Conservation (phyloP, 805 yeast species). For the Candida cerambycidarum region DNA sequence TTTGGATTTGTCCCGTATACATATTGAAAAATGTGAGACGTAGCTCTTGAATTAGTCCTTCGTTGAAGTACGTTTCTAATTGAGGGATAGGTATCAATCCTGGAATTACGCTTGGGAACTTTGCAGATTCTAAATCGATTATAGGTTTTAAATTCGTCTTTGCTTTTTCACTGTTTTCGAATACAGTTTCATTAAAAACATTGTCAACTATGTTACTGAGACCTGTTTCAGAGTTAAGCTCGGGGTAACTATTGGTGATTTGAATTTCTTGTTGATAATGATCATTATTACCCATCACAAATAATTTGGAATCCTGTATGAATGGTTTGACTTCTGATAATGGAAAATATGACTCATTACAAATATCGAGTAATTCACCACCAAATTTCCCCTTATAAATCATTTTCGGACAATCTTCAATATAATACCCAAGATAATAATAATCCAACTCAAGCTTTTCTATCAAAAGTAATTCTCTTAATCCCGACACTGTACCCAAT, state of each 20-base stretch:
- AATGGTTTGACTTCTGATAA: slow-evolving; percentile 28
- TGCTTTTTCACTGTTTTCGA: slow-evolving; percentile 20
- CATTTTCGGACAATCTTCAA: slow-evolving; percentile 81
- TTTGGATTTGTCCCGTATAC: slow-evolving; percentile 8
- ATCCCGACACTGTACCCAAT: slow-evolving; percentile 74
- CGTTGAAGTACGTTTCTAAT: slow-evolving; percentile 6
- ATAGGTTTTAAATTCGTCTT: slow-evolving; percentile 13
- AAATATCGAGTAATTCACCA: slow-evolving; percentile 65
- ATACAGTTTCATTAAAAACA: slow-evolving; percentile 17
- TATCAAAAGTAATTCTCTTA: slow-evolving; percentile 64
- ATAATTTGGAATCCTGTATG: slow-evolving; percentile 31
- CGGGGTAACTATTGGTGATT: neutral
- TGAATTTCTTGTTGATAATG: slow-evolving; percentile 2
- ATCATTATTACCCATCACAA: slow-evolving; percentile 22
- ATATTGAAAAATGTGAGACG: neutral
- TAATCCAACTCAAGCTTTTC: slow-evolving; percentile 45
- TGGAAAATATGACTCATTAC: slow-evolving; percentile 45
- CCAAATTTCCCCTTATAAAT: slow-evolving; percentile 76
- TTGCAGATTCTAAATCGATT: slow-evolving; percentile 11
- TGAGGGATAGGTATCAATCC: slow-evolving; percentile 16
- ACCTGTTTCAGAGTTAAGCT: neutral
- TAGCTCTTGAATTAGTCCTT: neutral
- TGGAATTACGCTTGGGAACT: slow-evolving; percentile 12
- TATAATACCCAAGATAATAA: slow-evolving; percentile 80
- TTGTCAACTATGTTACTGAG: slow-evolving; percentile 20